phyloP scores from a whole-genome alignment of 345 rosid genomes.

The Tarenaya hassleriana region DNA sequence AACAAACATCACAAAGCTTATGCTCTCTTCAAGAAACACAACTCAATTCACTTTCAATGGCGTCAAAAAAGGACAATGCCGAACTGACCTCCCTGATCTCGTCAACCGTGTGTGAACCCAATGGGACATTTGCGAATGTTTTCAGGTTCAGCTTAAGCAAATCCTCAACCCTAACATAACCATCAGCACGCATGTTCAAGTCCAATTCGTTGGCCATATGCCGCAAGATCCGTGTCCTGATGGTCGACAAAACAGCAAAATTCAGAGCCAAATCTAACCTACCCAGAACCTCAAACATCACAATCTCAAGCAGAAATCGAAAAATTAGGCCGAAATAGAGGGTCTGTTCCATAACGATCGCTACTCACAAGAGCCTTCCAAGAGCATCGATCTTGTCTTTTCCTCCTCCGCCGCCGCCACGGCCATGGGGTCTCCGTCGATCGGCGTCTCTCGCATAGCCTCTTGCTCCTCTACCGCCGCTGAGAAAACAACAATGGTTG shows the following conservation, averaged over 20 bases:
- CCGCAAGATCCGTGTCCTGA: slow-evolving; percentile 69
- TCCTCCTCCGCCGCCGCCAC: slow-evolving; percentile 38
- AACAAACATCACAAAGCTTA: slow-evolving; percentile 8
- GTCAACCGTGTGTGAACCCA: slow-evolving; percentile 63
- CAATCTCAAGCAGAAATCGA: too few species aligned
- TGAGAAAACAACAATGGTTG: slow-evolving; percentile 1
- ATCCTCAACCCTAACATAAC: slow-evolving; percentile 71
- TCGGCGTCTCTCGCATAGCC: slow-evolving; percentile 34
- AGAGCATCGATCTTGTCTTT: slow-evolving; percentile 71
- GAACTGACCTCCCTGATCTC: slow-evolving; percentile 68
- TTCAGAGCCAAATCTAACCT: not conserved
- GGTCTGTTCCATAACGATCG: not conserved
- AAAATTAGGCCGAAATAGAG: too few species aligned
- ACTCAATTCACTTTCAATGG: not conserved
- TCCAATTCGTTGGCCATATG: slow-evolving; percentile 73
- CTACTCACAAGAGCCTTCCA: slow-evolving; percentile 84
- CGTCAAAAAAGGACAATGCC: not conserved
- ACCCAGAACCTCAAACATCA: not conserved
- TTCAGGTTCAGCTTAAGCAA: slow-evolving; percentile 60
- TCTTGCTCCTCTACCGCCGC: slow-evolving; percentile 50
- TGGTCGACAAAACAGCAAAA: slow-evolving; percentile 2
- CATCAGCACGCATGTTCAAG: slow-evolving; percentile 70
- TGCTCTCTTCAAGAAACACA: not conserved
- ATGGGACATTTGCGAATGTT: slow-evolving; percentile 57
- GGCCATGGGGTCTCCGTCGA: slow-evolving; percentile 41